Conservation (phyloP, 140 eudicot species). For the Erigeron philadelphicus region DNA sequence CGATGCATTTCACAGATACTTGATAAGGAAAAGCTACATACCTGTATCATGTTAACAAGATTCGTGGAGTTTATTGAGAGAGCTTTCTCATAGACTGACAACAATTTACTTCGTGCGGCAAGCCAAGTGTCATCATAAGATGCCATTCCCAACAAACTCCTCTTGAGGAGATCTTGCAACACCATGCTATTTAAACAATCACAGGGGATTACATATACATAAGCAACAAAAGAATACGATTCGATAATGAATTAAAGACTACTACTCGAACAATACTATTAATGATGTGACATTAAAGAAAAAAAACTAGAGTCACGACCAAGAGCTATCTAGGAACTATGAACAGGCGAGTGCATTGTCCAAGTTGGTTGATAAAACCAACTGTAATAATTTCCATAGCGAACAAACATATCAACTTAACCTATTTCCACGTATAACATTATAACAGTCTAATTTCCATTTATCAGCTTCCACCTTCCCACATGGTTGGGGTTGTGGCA, state of each 20-base stretch:
- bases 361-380: constrained; percentile 15
- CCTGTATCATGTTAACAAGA: constrained; percentile 86
- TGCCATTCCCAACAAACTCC: constrained; percentile 46
- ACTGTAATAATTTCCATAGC: background rate
- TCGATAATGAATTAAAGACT: background rate
- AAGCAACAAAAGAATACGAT: constrained; percentile 15
- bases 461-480: background rate
- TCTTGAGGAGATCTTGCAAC: constrained; percentile 79
- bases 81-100: constrained; percentile 61
- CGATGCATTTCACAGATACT: background rate
- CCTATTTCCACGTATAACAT: background rate
- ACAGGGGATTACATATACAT: constrained; percentile 36
- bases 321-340: constrained; percentile 10
- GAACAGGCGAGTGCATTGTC: constrained; percentile 14
- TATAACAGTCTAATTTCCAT: background rate
- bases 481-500: background rate
- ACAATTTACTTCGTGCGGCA: constrained; percentile 50
- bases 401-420: background rate
- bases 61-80: constrained; percentile 62
- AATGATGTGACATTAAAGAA: constrained; percentile 17
- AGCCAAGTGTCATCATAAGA: constrained; percentile 63
- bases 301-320: constrained; percentile 6
- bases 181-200: constrained; percentile 64
- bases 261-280: constrained; percentile 4
- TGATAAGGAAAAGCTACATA: constrained; percentile 24